Evolutionary conservation across 306 rosid genomes (phyloP).

Genomic region (Erythrophleum fordii): DNA sequence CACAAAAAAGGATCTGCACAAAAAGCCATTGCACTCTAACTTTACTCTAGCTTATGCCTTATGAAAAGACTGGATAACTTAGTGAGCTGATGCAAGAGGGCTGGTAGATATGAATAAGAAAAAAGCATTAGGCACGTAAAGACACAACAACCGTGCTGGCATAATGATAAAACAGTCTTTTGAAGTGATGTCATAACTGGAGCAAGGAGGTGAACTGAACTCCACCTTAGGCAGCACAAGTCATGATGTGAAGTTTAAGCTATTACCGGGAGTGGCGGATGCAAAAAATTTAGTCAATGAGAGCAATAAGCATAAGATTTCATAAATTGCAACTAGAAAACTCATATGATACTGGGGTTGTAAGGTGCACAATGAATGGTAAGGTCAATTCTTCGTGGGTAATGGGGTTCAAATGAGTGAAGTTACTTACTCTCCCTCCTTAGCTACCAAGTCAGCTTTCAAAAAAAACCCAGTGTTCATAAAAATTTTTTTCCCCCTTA

Average conservation of each 20-base stretch:
- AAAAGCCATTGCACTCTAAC: slow-evolving; percentile 30
- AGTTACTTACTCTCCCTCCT: background rate
- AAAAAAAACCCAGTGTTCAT: background rate
- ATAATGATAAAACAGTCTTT: background rate
- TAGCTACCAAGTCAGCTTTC: background rate
- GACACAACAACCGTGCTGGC: slow-evolving; percentile 1
- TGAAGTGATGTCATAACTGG: slow-evolving; percentile 18
- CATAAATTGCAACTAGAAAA: background rate
- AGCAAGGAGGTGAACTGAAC: slow-evolving; percentile 1
- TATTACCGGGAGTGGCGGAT: too few relatives aligned
- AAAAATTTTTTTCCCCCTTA: background rate
- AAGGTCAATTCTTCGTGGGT: background rate
- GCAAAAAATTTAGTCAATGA: too few relatives aligned
- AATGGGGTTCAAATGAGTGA: background rate
- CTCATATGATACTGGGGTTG: background rate
- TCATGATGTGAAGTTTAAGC: too few relatives aligned
- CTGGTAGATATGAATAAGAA: background rate
- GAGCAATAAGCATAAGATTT: too few relatives aligned
- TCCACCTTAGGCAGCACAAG: too few relatives aligned
- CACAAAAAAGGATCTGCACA: slow-evolving; percentile 29
- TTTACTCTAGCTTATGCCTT: slow-evolving; percentile 24
- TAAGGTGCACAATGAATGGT: background rate
- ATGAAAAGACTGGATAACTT: slow-evolving; percentile 12
- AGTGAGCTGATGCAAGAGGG: background rate
- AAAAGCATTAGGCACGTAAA: slow-evolving; percentile 29